Conservation (phyloP, 2,329 filamentous ascomycete genomes). For the Neofusicoccum cordaticola region DNA sequence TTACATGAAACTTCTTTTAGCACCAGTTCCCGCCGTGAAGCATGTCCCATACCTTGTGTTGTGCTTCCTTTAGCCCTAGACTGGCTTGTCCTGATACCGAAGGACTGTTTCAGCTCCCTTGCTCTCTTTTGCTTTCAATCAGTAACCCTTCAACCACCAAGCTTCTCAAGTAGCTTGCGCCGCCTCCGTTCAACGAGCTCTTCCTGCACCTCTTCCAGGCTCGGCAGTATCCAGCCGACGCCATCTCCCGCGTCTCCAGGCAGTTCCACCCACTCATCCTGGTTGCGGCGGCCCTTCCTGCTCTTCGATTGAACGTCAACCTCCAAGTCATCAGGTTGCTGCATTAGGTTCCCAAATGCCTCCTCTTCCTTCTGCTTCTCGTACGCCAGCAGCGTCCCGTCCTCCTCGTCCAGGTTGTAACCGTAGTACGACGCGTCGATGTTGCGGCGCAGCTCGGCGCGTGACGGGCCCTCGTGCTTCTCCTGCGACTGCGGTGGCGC, state of each 20-base stretch:
- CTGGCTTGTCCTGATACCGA: not conserved
- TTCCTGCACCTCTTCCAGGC: conserved; percentile 86
- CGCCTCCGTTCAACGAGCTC: conserved; percentile 85
- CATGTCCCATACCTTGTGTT: not conserved
- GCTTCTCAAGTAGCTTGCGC: conserved; percentile 78
- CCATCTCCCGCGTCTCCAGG: conserved; percentile 87
- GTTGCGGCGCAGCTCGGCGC: conserved; percentile 67
- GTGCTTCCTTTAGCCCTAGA: not conserved
- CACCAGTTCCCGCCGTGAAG: not conserved
- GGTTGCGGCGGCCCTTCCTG: conserved; percentile 24
- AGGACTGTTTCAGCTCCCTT: not conserved
- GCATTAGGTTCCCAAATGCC: conserved; percentile 67
- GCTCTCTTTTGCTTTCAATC: not conserved
- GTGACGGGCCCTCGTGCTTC: conserved; percentile 59
- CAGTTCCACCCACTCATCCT: conserved; percentile 69
- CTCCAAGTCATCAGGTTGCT: conserved; percentile 55
- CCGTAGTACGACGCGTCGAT: conserved; percentile 97
- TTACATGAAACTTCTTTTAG: not conserved
- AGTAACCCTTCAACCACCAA: conserved; percentile 39
- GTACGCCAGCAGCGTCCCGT: conserved; percentile 74
- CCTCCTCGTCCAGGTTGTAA: conserved; percentile 89
- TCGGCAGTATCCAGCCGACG: conserved; percentile 76
- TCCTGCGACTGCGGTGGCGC: conserved; percentile 36
- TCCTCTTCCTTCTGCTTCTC: conserved; percentile 82
- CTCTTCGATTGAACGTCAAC: not conserved